Percentiles rank a stretch among this genome's conserved stretches.
These are phyloP conservation scores for Didymella sp. DNA, from an alignment of 2,329 filamentous ascomycete species.

Conservation along the genomic window DNA sequence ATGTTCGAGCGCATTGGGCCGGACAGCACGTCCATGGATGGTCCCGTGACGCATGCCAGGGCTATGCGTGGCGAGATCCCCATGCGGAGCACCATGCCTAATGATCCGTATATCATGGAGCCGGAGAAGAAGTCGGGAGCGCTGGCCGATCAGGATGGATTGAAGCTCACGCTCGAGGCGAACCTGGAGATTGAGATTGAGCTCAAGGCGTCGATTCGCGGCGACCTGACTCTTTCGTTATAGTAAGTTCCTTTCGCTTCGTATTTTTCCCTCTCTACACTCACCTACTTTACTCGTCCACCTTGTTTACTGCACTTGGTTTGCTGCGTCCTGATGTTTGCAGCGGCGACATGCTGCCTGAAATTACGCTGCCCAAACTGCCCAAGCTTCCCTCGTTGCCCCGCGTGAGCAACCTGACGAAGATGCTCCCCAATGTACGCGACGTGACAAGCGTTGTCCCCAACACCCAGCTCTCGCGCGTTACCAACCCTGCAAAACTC, in stretches of 20 bases:
- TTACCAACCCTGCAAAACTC: conserved; percentile 8
- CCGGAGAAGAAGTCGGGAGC: conserved; percentile 51
- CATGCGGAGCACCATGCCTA: conserved; percentile 59
- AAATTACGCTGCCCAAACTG: conserved; percentile 7
- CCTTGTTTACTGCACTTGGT: neutral
- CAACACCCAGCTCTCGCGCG: conserved; percentile 12
- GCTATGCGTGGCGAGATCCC: conserved; percentile 64
- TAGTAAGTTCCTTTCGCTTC: conserved; percentile 68
- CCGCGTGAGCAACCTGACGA: conserved; percentile 5
- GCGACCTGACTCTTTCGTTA: conserved; percentile 79
- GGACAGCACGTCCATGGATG: conserved; percentile 63
- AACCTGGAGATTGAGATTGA: conserved; percentile 86
- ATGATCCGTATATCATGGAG: conserved; percentile 55
- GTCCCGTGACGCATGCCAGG: conserved; percentile 62
- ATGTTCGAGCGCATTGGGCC: conserved; percentile 64
- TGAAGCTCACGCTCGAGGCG: conserved; percentile 75
- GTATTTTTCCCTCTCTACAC: neutral
- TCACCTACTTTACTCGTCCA: neutral
- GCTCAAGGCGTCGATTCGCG: conserved; percentile 83
- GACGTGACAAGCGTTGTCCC: conserved; percentile 8
- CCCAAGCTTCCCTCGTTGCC: conserved; percentile 10
- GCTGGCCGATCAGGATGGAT: conserved; percentile 66
- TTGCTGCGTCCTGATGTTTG: conserved; percentile 9
- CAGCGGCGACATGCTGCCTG: conserved; percentile 22
- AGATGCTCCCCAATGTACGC: conserved; percentile 4